A percentile compares a stretch with the other conserved stretches of the same genome.
These are phyloP conservation scores for Heterococcus sp. DNA, from an alignment of 108 stramenopile genomes.

Conservation along the genomic window DNA sequence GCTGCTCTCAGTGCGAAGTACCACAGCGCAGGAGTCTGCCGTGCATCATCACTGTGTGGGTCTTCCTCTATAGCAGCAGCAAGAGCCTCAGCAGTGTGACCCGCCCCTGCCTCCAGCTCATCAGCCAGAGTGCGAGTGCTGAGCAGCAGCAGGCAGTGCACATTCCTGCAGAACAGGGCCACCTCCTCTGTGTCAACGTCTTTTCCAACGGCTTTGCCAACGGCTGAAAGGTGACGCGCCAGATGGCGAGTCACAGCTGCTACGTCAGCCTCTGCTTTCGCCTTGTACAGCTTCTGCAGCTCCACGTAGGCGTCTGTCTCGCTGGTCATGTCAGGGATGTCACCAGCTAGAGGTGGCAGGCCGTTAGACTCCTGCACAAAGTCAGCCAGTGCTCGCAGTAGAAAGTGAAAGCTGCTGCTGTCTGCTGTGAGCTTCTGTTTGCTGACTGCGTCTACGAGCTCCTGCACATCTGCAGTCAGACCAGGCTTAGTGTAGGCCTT, in stretches of 20 bases:
- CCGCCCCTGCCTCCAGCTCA: constrained; percentile 7
- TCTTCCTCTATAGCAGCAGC: not conserved
- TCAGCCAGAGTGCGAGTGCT: constrained; percentile 5
- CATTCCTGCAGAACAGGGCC: constrained; percentile 23
- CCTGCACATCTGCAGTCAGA: constrained; percentile 21
- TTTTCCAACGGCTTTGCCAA: constrained; percentile 4
- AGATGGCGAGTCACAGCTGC: constrained; percentile 4
- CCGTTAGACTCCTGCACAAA: constrained; percentile 38
- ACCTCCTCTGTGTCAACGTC: constrained; percentile 2
- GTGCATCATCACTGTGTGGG: no score
- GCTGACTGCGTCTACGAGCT: not conserved
- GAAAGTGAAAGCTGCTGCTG: constrained; percentile 24
- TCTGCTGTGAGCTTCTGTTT: constrained; percentile 1
- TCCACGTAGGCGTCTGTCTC: constrained; percentile 41
- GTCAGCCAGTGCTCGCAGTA: constrained; percentile 29
- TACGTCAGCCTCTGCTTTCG: constrained; percentile 21
- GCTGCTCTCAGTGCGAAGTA: not conserved
- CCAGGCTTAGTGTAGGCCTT: constrained; percentile 8
- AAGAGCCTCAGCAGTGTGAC: not conserved
- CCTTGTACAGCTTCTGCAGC: constrained; percentile 34
- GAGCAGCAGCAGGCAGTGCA: constrained; percentile 9
- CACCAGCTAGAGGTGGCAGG: constrained; percentile 28
- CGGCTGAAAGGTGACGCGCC: not conserved
- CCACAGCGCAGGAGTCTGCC: not conserved
- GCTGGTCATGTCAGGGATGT: constrained; percentile 48